Evolutionary conservation across 2,329 filamentous ascomycete genomes (phyloP), one percentile per base, ranked within the genome.

Genomic region (Colletotrichum chlorophyti): DNA sequence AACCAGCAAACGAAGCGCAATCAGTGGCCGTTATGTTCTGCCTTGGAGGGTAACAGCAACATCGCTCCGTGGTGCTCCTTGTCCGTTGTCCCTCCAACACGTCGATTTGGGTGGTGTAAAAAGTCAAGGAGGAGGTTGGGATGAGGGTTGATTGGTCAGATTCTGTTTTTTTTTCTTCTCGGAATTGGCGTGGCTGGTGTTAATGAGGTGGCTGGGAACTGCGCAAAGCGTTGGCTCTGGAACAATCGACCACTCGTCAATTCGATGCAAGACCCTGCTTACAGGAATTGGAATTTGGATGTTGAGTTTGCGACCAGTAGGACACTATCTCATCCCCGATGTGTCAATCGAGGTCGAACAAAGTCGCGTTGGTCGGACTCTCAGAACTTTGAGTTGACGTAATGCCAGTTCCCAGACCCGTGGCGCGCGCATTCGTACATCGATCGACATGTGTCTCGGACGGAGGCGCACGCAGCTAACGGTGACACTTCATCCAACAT

Each of bases 131-230:
- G n/a, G n/a, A n/a, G n/a, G n/a, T 50, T 62, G 51, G 32, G 51
- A 48, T 11, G 37, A 27, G 32, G 31, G 32, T 23, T 29, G 54
- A 42, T 24, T 57, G 40, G 58, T 37, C 15, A 47, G 3, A n/a
- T 27, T 23, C 10, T n/a, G n/a, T n/a, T n/a, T n/a, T n/a, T n/a
- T n/a, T n/a, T n/a, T n/a, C n/a, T n/a, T n/a, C 37, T 17, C 23
- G 47, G 15, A 47, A 58, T 50, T 41, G 21, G 51, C 15, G 59
- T 63, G 61, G 61, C 61, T 63, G 59, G 59, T 49, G 34, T 41
- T 34, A 23, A 38, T 26, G 24, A 19, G 58, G 59, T 63, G 61
- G 61, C 61, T 63, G 61, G 60, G 57, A 26, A n/a, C 46, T 21
- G 23, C 24, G 49, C 41, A 23, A 43, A 29, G 35, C 27, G 41